Evolutionary conservation across 140 eudicot genomes (phyloP), one percentile per base, ranked within the genome.

Genomic region (Ambrosia hybrid): DNA sequence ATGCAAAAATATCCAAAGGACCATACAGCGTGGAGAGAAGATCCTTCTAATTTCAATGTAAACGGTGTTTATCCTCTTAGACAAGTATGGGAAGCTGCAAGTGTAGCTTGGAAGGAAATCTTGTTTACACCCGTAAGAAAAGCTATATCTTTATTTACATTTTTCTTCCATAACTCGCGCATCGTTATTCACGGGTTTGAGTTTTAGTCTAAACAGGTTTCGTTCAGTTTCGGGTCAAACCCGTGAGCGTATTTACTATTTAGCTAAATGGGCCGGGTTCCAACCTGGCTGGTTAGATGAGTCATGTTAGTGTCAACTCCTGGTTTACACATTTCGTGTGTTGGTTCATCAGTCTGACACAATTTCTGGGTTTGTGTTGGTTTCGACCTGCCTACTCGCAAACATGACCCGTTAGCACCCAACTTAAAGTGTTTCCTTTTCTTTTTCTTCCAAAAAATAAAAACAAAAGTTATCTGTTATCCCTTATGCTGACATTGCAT

Each of bases 1-100:
- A 89, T 36, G 89, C 70, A 30, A 76, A 73, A 10, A 73, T 84
- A 86, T 82, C 90, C 88, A 14, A 84, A 86, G 80, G 96, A 89
- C 67, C 74, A 74, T 66, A 73, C 74, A 21, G 65, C 80, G n/a
- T 89, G 92, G 93, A 86, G 96, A 82, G 88, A 86, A 76, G 96
- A 89, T 81, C 96, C 93, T 0, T 83, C 88, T 1, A 86, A 76
- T 74, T 89, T 89, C 48, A 39, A 48, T 52, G 88, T 89, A 12
- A 77, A 87, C 14, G 90, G 96, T 10, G 78, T 86, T 14, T 89
- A 82, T 79, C 96, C 92, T 2, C 7, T 84, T 45, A 70, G 57
- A 6, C 65, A 79, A 49, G 57, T 89, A 49, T 86, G 96, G 96
- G 82, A 75, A 51, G 74, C 77, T n/a, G 90, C 96, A 65, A 80